Evolutionary conservation across 257 asterid species (phyloP).

Genomic region (Solanum medicagineum): DNA sequence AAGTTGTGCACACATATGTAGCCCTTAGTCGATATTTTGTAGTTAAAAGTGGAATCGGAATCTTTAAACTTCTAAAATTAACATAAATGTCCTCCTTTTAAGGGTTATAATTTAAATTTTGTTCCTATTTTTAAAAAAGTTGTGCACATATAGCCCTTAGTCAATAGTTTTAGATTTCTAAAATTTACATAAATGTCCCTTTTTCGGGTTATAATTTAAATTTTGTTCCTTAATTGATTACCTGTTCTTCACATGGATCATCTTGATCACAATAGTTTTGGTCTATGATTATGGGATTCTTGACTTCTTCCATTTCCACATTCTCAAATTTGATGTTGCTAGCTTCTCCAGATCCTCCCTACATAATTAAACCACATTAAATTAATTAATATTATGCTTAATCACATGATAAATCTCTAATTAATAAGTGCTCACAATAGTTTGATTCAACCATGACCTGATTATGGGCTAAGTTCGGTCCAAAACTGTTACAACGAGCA

Average conservation of each 20-base stretch:
- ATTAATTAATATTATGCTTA: not conserved
- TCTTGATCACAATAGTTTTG: slow-evolving; percentile 66
- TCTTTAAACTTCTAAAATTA: too few species aligned
- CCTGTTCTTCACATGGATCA: slow-evolving; percentile 51
- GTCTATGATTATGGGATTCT: slow-evolving; percentile 71
- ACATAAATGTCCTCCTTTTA: not conserved
- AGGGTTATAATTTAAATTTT: not conserved
- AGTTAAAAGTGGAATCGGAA: too few species aligned
- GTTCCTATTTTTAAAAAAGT: too few species aligned
- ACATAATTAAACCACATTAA: not conserved
- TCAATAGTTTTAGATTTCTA: too few species aligned
- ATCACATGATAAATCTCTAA: not conserved
- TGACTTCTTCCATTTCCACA: slow-evolving; percentile 45
- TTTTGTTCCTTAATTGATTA: not conserved
- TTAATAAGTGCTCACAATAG: not conserved
- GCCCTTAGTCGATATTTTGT: too few species aligned
- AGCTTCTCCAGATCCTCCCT: slow-evolving; percentile 92
- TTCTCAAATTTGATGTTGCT: slow-evolving; percentile 62
- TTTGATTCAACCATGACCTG: not conserved
- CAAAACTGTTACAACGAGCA: not conserved
- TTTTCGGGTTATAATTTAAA: too few species aligned
- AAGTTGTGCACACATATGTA: too few species aligned
- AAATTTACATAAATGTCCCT: too few species aligned
- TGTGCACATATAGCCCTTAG: too few species aligned
- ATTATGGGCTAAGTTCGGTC: too few species aligned